Evolutionary conservation across 2,329 filamentous ascomycete genomes (phyloP), one percentile per base, ranked within the genome.

Genomic region (Diaporthe citrichinensis): DNA sequence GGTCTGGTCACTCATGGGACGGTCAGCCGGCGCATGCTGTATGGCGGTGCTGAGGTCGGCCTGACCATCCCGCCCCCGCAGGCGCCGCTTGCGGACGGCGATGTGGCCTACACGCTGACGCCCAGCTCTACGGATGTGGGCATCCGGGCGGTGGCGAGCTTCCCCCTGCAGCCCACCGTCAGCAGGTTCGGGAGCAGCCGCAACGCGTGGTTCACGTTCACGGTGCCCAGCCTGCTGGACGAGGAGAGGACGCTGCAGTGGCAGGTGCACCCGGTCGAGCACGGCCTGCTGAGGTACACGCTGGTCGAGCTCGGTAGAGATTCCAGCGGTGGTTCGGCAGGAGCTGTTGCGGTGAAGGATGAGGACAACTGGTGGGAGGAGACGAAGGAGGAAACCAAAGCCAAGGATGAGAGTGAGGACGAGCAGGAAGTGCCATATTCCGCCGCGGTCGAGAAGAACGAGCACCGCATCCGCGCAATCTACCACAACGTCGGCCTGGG

Each of bases 201-300:
- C 23, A 76, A 77, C 55, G 53, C 74, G 1, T 77, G 74, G 74
- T 76, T 77, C 72, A 77, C 74, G 9, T 76, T 77, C n/a, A 76
- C 74, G 25, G 59, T 77, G n/a, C 71, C 74, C 25, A 69, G 74
- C 59, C 20, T 73, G 68, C 61, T 62, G 34, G 75, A 72, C 20
- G 73, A 51, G 17, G 71, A 62, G 36, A 62, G 31, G 49, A 77
- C 72, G 59, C 53, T 77, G n/a, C 76, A 77, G 74, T 77, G 76
- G 76, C 76, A 77, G 72, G 71, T 76, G 4, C 76, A 77, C 55
- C 74, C 76, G 34, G 59, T 57, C 46, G 76, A 77, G 72, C 74
- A 76, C 25, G 76, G 76, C 14, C 55, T 71, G 72, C 55, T 76
- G 49, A 44, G 76, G 44, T 77, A 77, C 55, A 74, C 76, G 31